A percentile compares a stretch with the other conserved stretches of the same genome.
phyloP scores from a whole-genome alignment of 2,329 filamentous ascomycete genomes.

The Aspergillus spinulosporus region DNA sequence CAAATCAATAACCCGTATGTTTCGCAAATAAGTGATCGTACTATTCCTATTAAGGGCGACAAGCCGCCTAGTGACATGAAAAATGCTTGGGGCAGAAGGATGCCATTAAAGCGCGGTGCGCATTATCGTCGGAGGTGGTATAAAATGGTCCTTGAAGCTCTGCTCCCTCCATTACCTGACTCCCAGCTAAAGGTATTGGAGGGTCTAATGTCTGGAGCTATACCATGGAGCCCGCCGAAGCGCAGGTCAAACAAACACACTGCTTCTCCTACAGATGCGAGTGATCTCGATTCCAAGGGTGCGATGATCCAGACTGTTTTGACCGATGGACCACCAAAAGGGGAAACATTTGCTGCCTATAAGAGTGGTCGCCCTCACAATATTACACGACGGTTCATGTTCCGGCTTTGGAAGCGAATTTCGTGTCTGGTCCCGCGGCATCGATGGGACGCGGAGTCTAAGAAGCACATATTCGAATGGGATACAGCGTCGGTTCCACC shows the following conservation, averaged over 20 bases:
- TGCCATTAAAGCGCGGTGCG: constrained; percentile 31
- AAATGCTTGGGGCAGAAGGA: constrained; percentile 39
- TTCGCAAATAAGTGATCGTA: constrained; percentile 25
- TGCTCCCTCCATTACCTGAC: constrained; percentile 44
- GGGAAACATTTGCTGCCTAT: constrained; percentile 35
- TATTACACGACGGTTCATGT: constrained; percentile 43
- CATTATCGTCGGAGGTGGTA: constrained; percentile 45
- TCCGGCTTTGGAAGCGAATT: constrained; percentile 39
- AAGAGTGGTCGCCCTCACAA: constrained; percentile 40
- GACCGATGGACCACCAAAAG: constrained; percentile 39
- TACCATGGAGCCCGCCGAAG: constrained; percentile 33
- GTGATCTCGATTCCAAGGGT: constrained; percentile 6
- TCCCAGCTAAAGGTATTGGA: constrained; percentile 37
- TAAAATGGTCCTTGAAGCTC: constrained; percentile 26
- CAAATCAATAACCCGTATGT: constrained; percentile 35
- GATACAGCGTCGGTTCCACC: constrained; percentile 24
- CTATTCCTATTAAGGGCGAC: constrained; percentile 25
- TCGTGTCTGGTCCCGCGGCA: constrained; percentile 35
- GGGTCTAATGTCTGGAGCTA: constrained; percentile 34
- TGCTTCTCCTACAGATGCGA: background rate
- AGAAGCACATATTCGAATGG: constrained; percentile 34
- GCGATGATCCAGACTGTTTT: constrained; percentile 32
- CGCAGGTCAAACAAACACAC: constrained; percentile 23
- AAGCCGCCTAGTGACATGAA: constrained; percentile 35
- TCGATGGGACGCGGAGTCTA: constrained; percentile 21